Evolutionary conservation across 305 asterid species (phyloP).

Genomic region (Fraxinus platypoda): DNA sequence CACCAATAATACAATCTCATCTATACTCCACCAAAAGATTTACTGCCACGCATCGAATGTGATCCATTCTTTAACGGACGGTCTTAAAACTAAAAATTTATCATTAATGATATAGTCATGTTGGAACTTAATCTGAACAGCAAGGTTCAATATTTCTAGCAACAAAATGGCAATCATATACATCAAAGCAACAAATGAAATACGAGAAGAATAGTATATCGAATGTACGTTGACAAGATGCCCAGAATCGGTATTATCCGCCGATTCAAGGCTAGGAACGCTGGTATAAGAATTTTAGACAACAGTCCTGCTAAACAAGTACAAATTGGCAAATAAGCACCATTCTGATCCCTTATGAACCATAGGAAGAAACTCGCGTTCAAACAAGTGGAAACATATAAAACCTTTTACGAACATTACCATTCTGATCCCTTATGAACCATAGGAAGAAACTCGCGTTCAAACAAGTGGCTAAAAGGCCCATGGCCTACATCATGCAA

Average conservation of each 20-base stretch:
- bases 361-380: slow-evolving; percentile 79
- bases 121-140: background rate
- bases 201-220: background rate
- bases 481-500: slow-evolving; percentile 97
- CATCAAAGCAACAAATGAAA: slow-evolving; percentile 20
- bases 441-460: slow-evolving; percentile 79
- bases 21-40: background rate
- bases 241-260: no score
- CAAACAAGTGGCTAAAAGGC: slow-evolving; percentile 94
- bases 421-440: slow-evolving; percentile 61
- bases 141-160: background rate
- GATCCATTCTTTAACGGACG: background rate
- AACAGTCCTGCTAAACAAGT: no score
- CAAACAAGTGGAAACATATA: slow-evolving; percentile 46
- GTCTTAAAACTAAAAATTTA: background rate
- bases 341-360: slow-evolving; percentile 55
- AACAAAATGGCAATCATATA: background rate
- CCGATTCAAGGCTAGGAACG: no score
- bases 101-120: background rate
- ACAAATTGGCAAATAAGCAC: no score
- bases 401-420: slow-evolving; percentile 41
- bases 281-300: no score
- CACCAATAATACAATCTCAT: background rate
- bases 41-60: background rate
- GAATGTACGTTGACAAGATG: background rate